Evolutionary conservation across 176 grass and related monocot species (phyloP).

Genomic region (Oryza nivara): DNA sequence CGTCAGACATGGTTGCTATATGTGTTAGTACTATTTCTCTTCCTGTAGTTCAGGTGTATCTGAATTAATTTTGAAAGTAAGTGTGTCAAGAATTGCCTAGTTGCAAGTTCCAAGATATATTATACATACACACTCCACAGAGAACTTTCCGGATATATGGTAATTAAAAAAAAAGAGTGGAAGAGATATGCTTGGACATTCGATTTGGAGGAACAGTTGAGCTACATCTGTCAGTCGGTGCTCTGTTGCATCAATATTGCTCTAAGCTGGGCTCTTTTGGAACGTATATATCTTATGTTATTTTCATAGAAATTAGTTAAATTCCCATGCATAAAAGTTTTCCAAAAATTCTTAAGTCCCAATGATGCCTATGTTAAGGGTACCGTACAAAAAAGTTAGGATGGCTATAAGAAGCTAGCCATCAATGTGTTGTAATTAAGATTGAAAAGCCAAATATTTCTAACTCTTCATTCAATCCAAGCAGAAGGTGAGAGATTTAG

Average conservation of each 20-base stretch:
- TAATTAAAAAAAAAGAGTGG: neutral
- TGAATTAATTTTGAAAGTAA: neutral
- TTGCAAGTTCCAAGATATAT: neutral
- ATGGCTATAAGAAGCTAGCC: no score
- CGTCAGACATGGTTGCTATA: neutral
- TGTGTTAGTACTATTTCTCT: neutral
- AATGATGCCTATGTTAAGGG: no score
- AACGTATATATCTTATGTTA: no score
- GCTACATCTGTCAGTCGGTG: neutral
- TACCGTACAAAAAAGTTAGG: no score
- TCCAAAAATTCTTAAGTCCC: no score
- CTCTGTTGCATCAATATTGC: neutral
- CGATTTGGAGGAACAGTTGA: neutral
- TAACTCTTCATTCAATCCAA: no score
- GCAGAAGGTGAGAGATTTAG: no score
- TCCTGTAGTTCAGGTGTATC: conserved; percentile 4
- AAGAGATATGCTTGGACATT: conserved; percentile 8
- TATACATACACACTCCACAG: neutral
- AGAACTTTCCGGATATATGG: neutral
- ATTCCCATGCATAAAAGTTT: no score
- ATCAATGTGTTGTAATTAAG: no score
- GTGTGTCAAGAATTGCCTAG: neutral
- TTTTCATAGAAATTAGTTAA: no score
- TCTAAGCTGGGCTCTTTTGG: neutral
- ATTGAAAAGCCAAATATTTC: no score